Evolutionary conservation across 345 rosid genomes (phyloP).

Genomic region (Camelina sativa): DNA sequence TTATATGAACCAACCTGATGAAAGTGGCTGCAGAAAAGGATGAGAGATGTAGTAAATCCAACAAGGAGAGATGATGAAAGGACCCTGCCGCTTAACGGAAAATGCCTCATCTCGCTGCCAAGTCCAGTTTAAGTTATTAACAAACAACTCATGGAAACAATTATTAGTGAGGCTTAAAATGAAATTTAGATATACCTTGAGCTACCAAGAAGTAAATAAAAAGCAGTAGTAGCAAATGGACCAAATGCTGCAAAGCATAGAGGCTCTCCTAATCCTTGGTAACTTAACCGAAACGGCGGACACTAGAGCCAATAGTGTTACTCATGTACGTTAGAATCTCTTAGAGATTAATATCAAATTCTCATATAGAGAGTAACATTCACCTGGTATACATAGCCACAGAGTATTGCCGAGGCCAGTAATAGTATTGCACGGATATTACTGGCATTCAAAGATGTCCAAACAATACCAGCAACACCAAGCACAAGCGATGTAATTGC

Average conservation of each 20-base stretch:
- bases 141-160: conserved; percentile 5
- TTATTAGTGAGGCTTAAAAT: too few species aligned
- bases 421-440: conserved; percentile 61
- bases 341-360: conserved; percentile 7
- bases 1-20: conserved; percentile 61
- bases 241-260: conserved; percentile 93
- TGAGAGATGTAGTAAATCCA: conserved; percentile 83
- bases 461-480: conserved; percentile 65
- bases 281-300: conserved; percentile 92
- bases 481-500: conserved; percentile 59
- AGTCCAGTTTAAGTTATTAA: background rate
- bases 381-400: conserved; percentile 91
- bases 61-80: conserved; percentile 73
- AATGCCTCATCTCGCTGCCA: conserved; percentile 53
- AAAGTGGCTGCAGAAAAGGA: conserved; percentile 94
- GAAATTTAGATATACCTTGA: conserved; percentile 50
- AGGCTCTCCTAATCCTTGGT: conserved; percentile 94
- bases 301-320: conserved; percentile 45
- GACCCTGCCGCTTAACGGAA: conserved; percentile 59
- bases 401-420: conserved; percentile 64
- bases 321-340: too few species aligned
- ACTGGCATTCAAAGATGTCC: conserved; percentile 64
- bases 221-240: conserved; percentile 91
- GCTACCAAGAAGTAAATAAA: conserved; percentile 68
- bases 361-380: background rate